phyloP scores from a whole-genome alignment of 148 eudicot species.

The Cornus florida region DNA sequence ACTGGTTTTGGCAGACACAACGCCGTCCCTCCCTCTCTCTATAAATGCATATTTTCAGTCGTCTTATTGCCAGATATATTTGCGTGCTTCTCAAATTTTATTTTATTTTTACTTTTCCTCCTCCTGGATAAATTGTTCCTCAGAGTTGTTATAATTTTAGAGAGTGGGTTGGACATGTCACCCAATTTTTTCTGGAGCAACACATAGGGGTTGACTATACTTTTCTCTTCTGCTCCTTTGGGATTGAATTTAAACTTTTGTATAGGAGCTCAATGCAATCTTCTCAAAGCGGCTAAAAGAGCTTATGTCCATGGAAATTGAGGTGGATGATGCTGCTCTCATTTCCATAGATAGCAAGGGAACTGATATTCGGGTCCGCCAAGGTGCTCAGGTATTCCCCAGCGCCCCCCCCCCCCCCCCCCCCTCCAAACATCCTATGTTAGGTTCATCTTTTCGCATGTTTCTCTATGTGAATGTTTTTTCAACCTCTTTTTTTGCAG shows the following conservation, averaged over 20 bases:
- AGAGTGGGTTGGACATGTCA: background rate
- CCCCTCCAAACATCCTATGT: background rate
- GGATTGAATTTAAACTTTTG: background rate
- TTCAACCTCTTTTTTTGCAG: conserved; percentile 32
- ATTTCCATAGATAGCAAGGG: conserved; percentile 97
- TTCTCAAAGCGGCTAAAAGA: conserved; percentile 92
- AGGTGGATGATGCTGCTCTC: conserved; percentile 94
- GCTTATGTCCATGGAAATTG: conserved; percentile 66
- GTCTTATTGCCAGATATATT: background rate
- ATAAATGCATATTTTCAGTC: too few relatives aligned
- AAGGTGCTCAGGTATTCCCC: conserved; percentile 81
- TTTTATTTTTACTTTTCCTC: too few relatives aligned
- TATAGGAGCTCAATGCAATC: conserved; percentile 83
- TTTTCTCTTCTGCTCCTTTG: background rate
- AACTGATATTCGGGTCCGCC: conserved; percentile 90
- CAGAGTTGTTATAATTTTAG: background rate
- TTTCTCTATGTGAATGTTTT: background rate
- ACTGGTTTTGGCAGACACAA: too few relatives aligned
- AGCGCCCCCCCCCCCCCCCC: too few relatives aligned
- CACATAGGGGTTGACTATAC: background rate
- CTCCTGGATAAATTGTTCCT: too few relatives aligned
- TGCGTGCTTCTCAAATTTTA: background rate
- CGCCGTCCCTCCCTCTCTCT: too few relatives aligned
- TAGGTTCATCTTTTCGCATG: background rate
- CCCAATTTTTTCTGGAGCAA: background rate